A percentile compares a stretch with the other conserved stretches of the same genome.
Conservation (phyloP, 768 basidiomycete species). For the Suillus americanus region DNA sequence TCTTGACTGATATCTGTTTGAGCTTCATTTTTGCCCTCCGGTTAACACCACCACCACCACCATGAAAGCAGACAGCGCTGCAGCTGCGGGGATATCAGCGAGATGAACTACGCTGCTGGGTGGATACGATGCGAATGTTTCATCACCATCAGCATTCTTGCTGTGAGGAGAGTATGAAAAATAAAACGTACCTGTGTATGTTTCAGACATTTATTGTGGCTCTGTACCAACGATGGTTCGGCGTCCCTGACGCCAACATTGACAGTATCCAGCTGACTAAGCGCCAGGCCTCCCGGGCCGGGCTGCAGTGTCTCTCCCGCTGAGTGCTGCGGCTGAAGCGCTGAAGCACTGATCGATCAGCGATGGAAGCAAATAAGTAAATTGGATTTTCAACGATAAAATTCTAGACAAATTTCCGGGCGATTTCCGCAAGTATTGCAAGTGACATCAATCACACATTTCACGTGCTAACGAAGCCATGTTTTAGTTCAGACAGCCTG, state of each 20-base stretch:
- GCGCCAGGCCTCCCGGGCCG: neutral
- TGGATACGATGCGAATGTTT: slow-evolving; percentile 2
- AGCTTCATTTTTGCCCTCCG: slow-evolving; percentile 21
- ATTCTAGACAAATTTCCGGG: too few relatives aligned
- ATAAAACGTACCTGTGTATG: slow-evolving; percentile 26
- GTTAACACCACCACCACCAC: slow-evolving; percentile 27
- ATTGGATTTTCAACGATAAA: too few relatives aligned
- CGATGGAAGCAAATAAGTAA: slow-evolving; percentile 32
- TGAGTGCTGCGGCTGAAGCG: too few relatives aligned
- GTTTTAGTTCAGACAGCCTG: too few relatives aligned
- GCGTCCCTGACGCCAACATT: neutral
- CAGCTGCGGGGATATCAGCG: slow-evolving; percentile 1
- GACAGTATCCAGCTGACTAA: neutral
- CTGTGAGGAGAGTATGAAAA: neutral
- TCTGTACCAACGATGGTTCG: slow-evolving; percentile 8
- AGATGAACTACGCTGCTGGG: neutral
- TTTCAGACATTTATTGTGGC: slow-evolving; percentile 20
- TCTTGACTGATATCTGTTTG: slow-evolving; percentile 28
- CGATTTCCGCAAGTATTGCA: too few relatives aligned
- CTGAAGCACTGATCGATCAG: slow-evolving; percentile 15
- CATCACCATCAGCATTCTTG: neutral
- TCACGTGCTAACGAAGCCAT: too few relatives aligned
- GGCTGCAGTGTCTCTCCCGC: neutral
- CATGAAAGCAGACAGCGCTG: slow-evolving; percentile 24
- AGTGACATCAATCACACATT: too few relatives aligned